Evolutionary conservation across 495 filamentous ascomycete species (phyloP).

Genomic region (Annulohypoxylon maeteangense): DNA sequence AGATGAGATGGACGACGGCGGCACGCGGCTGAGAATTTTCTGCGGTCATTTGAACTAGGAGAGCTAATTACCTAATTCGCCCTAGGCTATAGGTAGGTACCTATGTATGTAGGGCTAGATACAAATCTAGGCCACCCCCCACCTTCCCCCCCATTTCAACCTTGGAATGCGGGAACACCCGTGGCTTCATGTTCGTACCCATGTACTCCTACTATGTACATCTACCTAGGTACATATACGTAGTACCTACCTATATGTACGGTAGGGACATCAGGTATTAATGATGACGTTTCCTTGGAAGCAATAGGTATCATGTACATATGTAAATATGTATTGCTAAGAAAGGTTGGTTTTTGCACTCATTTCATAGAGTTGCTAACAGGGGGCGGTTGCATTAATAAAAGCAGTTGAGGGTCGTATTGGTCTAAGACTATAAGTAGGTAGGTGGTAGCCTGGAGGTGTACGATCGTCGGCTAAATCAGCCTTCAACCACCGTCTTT

Average conservation of each 20-base stretch:
- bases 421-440: conserved; percentile 26
- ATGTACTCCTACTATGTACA: too few species aligned
- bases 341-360: not conserved
- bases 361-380: not conserved
- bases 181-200: not conserved
- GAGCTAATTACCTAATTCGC: conserved; percentile 28
- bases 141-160: conserved; percentile 4
- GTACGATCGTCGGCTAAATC: conserved; percentile 20
- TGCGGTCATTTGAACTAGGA: not conserved
- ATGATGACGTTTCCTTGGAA: too few species aligned
- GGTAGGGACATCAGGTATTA: too few species aligned
- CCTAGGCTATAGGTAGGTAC: conserved; percentile 9
- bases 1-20: conserved; percentile 6
- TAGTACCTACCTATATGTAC: not conserved
- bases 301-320: too few species aligned
- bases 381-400: conserved; percentile 13
- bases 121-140: not conserved
- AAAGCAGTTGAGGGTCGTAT: conserved; percentile 29
- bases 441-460: conserved; percentile 3
- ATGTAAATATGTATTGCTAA: too few species aligned
- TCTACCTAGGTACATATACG: not conserved
- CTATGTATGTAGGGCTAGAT: not conserved
- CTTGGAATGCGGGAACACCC: conserved; percentile 12
- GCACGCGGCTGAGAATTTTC: conserved; percentile 42
- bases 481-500: conserved; percentile 29